phyloP scores from a whole-genome alignment of 352 stramenopile genomes.

The Pythium apleroticum region DNA sequence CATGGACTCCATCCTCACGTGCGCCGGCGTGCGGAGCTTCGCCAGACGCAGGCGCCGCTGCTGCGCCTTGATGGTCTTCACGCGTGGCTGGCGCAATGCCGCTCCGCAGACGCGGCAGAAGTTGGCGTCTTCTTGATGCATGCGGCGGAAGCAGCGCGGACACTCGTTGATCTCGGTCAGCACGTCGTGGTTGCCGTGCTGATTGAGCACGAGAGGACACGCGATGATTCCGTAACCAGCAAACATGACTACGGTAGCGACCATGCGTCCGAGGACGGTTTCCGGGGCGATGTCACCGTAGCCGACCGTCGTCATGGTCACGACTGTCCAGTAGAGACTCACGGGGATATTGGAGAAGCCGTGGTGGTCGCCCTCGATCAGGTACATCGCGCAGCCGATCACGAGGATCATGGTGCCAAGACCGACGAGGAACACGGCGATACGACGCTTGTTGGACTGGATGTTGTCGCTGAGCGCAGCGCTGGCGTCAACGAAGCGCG shows the following conservation, averaged over 20 bases:
- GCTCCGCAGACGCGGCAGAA: constrained; percentile 75
- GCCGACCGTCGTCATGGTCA: constrained; percentile 87
- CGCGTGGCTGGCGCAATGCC: constrained; percentile 52
- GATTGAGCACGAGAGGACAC: constrained; percentile 76
- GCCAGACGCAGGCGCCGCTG: constrained; percentile 57
- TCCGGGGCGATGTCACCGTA: constrained; percentile 86
- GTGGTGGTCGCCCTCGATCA: constrained; percentile 73
- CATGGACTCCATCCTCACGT: constrained; percentile 31
- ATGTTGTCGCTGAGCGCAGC: constrained; percentile 76
- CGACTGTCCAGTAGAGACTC: constrained; percentile 86
- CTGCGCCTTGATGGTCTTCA: constrained; percentile 60
- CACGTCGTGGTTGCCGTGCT: constrained; percentile 45
- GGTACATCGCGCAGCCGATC: constrained; percentile 81
- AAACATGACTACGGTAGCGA: constrained; percentile 87
- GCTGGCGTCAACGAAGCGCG: constrained; percentile 71
- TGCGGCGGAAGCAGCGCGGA: constrained; percentile 63
- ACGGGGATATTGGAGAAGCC: constrained; percentile 85
- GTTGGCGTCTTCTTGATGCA: constrained; percentile 76
- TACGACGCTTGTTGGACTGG: constrained; percentile 74
- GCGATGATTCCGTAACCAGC: constrained; percentile 85
- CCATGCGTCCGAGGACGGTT: constrained; percentile 74
- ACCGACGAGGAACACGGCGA: constrained; percentile 73
- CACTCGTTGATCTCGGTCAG: constrained; percentile 67
- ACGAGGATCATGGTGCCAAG: constrained; percentile 77
- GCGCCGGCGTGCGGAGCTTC: constrained; percentile 49